A percentile compares a stretch with the other conserved stretches of the same genome.
These are phyloP conservation scores for Plasmodium vivax DNA, from an alignment of 169 alveolate genomes.

Conservation along the genomic window DNA sequence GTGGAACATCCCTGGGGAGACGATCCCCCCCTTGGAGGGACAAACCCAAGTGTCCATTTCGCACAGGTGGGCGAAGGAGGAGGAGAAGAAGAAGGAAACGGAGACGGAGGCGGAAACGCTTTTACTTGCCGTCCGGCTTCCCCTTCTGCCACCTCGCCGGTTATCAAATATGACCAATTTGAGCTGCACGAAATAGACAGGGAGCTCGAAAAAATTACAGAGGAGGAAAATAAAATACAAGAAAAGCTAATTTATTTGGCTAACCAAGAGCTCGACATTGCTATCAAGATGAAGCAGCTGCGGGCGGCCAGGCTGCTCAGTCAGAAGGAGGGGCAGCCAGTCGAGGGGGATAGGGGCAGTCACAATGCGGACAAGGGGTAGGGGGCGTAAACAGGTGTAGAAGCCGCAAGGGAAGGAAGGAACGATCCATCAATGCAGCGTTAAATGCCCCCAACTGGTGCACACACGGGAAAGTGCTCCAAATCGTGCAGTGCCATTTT, in stretches of 20 bases:
- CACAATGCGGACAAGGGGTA: not conserved
- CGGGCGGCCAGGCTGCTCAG: not conserved
- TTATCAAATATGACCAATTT: slow-evolving; percentile 44
- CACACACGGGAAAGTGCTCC: not conserved
- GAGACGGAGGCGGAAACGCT: not conserved
- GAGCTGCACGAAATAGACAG: slow-evolving; percentile 51
- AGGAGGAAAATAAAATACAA: slow-evolving; percentile 65
- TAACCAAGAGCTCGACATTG: slow-evolving; percentile 58
- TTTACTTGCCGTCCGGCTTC: not conserved
- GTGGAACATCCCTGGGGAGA: not conserved
- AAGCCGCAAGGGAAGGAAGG: not conserved
- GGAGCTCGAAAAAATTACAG: slow-evolving; percentile 57
- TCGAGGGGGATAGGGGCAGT: not conserved
- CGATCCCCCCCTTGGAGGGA: not conserved
- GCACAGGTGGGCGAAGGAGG: not conserved
- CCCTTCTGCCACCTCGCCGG: not conserved
- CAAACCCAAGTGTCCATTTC: slow-evolving; percentile 2
- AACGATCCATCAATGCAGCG: not conserved
- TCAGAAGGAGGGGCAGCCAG: slow-evolving; percentile 4
- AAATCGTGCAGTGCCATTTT: not conserved
- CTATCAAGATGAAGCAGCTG: slow-evolving; percentile 13
- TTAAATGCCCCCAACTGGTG: not conserved
- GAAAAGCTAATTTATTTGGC: slow-evolving; percentile 48
- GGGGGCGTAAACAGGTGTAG: not conserved
- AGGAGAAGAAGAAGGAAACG: not conserved